These are phyloP conservation scores for Mentha longifolia DNA, from an alignment of 257 asterid species.

Conservation along the genomic window DNA sequence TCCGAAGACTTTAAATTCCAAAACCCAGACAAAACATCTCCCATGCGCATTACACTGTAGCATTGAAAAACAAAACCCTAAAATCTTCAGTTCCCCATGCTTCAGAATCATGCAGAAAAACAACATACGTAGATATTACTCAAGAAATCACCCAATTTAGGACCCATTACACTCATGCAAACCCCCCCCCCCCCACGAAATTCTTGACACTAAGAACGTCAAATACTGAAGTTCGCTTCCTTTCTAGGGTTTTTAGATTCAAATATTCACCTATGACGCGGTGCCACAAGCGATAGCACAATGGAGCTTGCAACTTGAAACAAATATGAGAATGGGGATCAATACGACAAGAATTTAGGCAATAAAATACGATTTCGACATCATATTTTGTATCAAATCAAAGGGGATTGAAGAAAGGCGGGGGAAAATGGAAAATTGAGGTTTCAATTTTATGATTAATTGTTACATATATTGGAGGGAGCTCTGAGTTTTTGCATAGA, in stretches of 20 bases:
- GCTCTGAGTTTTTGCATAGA: slow-evolving; percentile 48
- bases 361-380: slow-evolving; percentile 25
- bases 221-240: slow-evolving; percentile 30
- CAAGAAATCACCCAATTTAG: slow-evolving; percentile 36
- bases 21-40: slow-evolving; percentile 61
- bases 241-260: slow-evolving; percentile 22
- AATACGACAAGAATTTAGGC: slow-evolving; percentile 32
- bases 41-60: slow-evolving; percentile 75
- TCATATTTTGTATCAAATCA: slow-evolving; percentile 10
- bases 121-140: slow-evolving; percentile 13
- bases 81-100: slow-evolving; percentile 31
- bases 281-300: slow-evolving; percentile 32
- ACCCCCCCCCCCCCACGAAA: slow-evolving; percentile 36
- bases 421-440: slow-evolving; percentile 7
- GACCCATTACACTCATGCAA: slow-evolving; percentile 58
- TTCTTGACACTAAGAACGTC: slow-evolving; percentile 30
- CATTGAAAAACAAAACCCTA: slow-evolving; percentile 48
- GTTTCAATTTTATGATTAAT: slow-evolving; percentile 28
- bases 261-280: slow-evolving; percentile 48
- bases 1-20: slow-evolving; percentile 44
- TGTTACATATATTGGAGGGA: slow-evolving; percentile 41
- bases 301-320: slow-evolving; percentile 45
- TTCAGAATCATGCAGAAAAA: slow-evolving; percentile 31
- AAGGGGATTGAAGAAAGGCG: background rate
- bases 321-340: slow-evolving; percentile 48